Base-by-base conservation (phyloP, 106 monocot genomes). In the Posidonia australis region DNA sequence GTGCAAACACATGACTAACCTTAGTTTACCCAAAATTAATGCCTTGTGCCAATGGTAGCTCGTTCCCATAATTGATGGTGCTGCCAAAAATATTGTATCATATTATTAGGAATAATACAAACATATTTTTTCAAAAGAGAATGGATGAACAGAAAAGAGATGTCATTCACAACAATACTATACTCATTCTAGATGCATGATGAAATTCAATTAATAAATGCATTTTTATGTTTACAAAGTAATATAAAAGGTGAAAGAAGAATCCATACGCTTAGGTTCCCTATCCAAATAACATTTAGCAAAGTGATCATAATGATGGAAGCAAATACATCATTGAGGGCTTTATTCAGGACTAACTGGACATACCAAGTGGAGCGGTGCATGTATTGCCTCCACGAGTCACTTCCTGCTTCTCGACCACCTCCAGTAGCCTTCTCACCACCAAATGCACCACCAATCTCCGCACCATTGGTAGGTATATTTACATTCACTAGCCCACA, bases 381-480 rank as follows among this genome's bases (percentile, higher is more conserved):
- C 94, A 94, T 90, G 71, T 94, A 94, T 74, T 94, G 94, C 70
- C 90, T 94, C 94, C 94, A 94, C 0, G 94, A 94, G 77, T 94
- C 94, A 62, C 94, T 94, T 71, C 94, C 94, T 62, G 94, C 94
- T 86, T 94, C 94, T 49, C 94, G 75, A 24, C 94, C 94, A 74
- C 94, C 94, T 31, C 94, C 94, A 60, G 94, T 94, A 29, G 94
- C 94, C 54, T 94, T 94, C 64, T 94, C 94, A 60, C 94, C 94
- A 71, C 94, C 94, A 80, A 94, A 94, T 58, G 94, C 94, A 74
- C 94, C 94, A 65, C 94, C 94, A 58, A 90, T 94, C 71, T 94
- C 94, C 60, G 94, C 94, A 60, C 90, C 94, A 76, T 94, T 94
- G 17, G 94, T 94, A 27, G 94, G 94, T 62, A 94, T 94, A 54